These are phyloP conservation scores for Thielaviopsis musarum DNA, from an alignment of 2,329 filamentous ascomycete species.

Conservation along the genomic window DNA sequence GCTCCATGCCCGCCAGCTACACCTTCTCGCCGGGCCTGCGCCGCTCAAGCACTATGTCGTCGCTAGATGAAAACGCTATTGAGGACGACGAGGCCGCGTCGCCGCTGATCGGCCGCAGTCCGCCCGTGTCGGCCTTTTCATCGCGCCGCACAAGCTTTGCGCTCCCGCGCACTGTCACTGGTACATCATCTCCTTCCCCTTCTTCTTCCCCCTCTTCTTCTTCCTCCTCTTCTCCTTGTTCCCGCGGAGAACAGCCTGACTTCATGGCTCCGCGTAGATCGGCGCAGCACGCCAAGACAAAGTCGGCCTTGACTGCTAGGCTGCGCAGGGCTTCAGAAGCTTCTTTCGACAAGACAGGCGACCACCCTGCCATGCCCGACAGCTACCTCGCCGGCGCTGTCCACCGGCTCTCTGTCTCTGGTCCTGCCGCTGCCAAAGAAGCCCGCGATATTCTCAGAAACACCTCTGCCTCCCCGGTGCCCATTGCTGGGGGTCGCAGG, in stretches of 20 bases:
- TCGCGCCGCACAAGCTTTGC: constrained; percentile 11
- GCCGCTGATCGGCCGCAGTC: constrained; percentile 5
- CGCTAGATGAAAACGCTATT: constrained; percentile 55
- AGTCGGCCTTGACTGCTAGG: constrained; percentile 6
- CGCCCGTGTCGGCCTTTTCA: constrained; percentile 1
- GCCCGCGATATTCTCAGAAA: background rate
- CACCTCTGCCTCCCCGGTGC: background rate
- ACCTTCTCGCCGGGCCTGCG: constrained; percentile 23
- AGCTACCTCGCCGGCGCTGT: constrained; percentile 9
- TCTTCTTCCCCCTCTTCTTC: background rate
- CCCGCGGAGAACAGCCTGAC: too few species aligned
- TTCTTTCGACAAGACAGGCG: background rate
- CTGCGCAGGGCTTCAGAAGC: background rate
- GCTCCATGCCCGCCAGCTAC: constrained; percentile 25
- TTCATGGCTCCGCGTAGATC: too few species aligned
- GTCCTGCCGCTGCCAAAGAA: constrained; percentile 4
- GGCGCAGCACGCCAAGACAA: background rate
- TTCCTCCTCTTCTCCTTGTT: background rate
- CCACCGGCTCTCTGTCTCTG: constrained; percentile 7
- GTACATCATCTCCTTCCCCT: constrained; percentile 7
- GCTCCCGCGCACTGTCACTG: constrained; percentile 6
- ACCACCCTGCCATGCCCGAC: background rate
- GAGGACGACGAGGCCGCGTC: constrained; percentile 47
- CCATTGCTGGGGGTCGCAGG: background rate
- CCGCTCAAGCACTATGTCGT: constrained; percentile 51